Evolutionary conservation across 768 basidiomycete genomes (phyloP).

Genomic region (Phaffia tasmanica): DNA sequence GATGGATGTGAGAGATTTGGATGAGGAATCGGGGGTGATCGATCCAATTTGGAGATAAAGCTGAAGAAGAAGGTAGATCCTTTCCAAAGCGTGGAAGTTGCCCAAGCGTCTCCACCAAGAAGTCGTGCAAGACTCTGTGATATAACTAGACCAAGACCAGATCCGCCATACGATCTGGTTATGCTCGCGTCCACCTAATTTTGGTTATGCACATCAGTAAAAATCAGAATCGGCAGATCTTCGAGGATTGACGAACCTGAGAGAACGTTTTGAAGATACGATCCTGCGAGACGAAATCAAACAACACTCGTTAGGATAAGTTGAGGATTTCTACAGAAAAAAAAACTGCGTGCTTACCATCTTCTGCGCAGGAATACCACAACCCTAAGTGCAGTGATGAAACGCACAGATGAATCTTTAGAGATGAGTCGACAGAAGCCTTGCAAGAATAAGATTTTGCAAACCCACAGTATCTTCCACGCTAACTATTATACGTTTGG

Average conservation of each 20-base stretch:
- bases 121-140: constrained; percentile 11
- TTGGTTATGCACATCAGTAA: too few relatives aligned
- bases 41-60: not conserved
- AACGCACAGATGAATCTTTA: not conserved
- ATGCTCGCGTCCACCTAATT: constrained; percentile 13
- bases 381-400: not conserved
- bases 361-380: constrained; percentile 13
- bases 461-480: too few relatives aligned
- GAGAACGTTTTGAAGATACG: constrained; percentile 15
- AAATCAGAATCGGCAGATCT: too few relatives aligned
- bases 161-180: constrained; percentile 17
- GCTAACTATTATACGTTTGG: too few relatives aligned
- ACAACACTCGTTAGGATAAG: not conserved
- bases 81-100: not conserved
- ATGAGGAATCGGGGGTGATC: not conserved
- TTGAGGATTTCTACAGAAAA: not conserved
- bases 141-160: constrained; percentile 20
- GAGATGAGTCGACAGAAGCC: too few relatives aligned
- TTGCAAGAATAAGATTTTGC: too few relatives aligned
- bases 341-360: not conserved
- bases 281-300: not conserved
- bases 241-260: not conserved
- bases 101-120: constrained; percentile 13
- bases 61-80: constrained; percentile 16
- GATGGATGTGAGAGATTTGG: not conserved